Evolutionary conservation across 345 rosid species (phyloP), one percentile per base, ranked within the genome.

Genomic region (Populus ilicifolia): DNA sequence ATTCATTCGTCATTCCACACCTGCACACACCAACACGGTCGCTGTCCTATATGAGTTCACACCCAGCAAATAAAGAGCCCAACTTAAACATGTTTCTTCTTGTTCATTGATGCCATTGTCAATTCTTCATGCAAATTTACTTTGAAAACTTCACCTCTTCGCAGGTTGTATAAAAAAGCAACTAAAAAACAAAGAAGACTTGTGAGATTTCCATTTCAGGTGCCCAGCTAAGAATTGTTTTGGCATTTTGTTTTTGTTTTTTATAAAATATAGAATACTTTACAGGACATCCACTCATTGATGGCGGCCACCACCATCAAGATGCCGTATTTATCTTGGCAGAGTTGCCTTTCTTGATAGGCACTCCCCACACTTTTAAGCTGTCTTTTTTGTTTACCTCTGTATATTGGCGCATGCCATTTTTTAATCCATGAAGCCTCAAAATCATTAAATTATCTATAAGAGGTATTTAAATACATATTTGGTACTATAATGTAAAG

Each of bases 251-350:
- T 52, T 50, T 50, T 33, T 33, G 29, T 5, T 33, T 33, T 33
- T 33, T 33, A 33, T 33, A 33, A 33, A 33, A 33, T 33, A 10
- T 10, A 9, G 44, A 41, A 44, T 44, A 13, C 50, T 13, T 13
- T 12, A 13, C 16, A 0, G 4, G 2, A 21, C 5, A 56, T 56
- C 27, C 27, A n/a, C 5, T 44, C 4, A 3, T 8, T 0, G 70
- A 63, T 11, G 78, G 73, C 41, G 43, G 80, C 80, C 74, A 44
- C 54, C 73, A 20, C 63, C 29, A 56, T 23, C 23, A 39, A 65
- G 11, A 16, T 67, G 30, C 48, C 8, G 62, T 41, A 2, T 66
- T 17, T 27, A 48, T 64, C 38, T 33, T 43, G 43, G 17, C 75
- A 56, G 8, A 70, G 70, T 27, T 54, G 44, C 20, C 18, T 20